Base-by-base conservation (phyloP, 129 eudicot genomes). In the Artemisia argyi region DNA sequence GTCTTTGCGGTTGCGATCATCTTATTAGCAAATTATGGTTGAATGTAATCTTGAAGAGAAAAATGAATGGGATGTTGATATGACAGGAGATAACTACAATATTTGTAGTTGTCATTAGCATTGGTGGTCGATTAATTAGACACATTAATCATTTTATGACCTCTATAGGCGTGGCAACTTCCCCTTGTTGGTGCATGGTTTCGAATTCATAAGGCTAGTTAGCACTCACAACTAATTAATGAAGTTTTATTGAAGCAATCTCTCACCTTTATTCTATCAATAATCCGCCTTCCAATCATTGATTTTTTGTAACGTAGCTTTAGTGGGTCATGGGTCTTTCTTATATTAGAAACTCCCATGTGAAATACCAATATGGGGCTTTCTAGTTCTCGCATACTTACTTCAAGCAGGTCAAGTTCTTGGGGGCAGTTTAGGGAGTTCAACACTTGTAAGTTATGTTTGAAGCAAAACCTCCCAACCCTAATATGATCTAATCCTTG, bases 221-320 rank as follows among this genome's bases (percentile, higher is more conserved):
- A 13, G 57, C 58, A 35, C 8, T 71, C 15, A 55, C 7, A n/a
- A 13, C 6, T 10, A 42, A 44, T n/a, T 9, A 52, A 24, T 55
- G 54, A 16, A 55, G 42, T 71, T 57, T 15, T 53, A 56, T 57
- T 44, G 66, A 71, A 71, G 75, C 66, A 71, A 71, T 52, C 28
- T 13, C 50, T 44, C 32, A 11, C 44, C 54, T 9, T 28, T 11
- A 44, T 3, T 44, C 19, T 42, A 35, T 39, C 8, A 17, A 44
- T 7, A 13, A 48, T 49, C 16, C 57, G 16, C 48, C 11, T 54
- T 32, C 76, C 52, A 80, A 79, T 79, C 59, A 73, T 79, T 47
- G 53, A 20, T 72, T 57, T 15, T 28, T 52, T 58, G 59, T 52
- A 26, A 47, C 59, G 46, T 66, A 47, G 49, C 61, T 64, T 60